Percentiles rank a stretch among this genome's conserved stretches.
phyloP scores from a whole-genome alignment of 106 monocot species.

The Hemerocallis citrina region DNA sequence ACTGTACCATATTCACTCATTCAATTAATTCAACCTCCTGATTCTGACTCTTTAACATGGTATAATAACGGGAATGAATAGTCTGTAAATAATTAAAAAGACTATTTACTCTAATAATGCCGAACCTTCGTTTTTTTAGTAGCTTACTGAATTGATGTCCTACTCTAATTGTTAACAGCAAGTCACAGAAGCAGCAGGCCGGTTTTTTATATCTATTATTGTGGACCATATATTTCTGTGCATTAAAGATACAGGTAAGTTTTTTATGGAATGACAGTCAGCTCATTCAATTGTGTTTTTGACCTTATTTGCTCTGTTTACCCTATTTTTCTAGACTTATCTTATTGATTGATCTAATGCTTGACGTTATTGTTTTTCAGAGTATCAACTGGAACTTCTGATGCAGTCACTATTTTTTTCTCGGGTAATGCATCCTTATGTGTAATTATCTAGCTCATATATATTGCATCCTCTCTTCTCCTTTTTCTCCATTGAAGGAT shows the following conservation, averaged over 20 bases:
- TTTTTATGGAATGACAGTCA: too few species aligned
- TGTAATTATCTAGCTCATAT: not conserved
- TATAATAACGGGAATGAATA: too few species aligned
- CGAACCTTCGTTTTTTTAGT: not conserved
- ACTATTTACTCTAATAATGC: too few species aligned
- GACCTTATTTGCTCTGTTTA: not conserved
- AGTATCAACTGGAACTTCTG: slow-evolving; percentile 91
- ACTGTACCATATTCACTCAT: too few species aligned
- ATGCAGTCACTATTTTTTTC: slow-evolving; percentile 95
- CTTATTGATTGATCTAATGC: not conserved
- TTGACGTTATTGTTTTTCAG: slow-evolving; percentile 36
- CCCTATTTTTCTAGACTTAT: not conserved
- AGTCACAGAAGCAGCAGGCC: slow-evolving; percentile 71
- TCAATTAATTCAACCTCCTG: too few species aligned
- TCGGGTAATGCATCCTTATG: slow-evolving; percentile 46
- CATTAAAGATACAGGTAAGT: slow-evolving; percentile 86
- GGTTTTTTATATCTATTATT: slow-evolving; percentile 77
- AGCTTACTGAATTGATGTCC: not conserved
- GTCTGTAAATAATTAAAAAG: too few species aligned
- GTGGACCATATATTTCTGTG: slow-evolving; percentile 96
- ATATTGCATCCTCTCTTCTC: not conserved
- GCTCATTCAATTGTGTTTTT: too few species aligned
- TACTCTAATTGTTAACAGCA: slow-evolving; percentile 21
- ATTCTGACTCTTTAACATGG: too few species aligned
- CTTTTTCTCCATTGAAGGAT: not conserved